Base-by-base conservation (phyloP, 2,329 filamentous ascomycete genomes). In the Nemania sp. region DNA sequence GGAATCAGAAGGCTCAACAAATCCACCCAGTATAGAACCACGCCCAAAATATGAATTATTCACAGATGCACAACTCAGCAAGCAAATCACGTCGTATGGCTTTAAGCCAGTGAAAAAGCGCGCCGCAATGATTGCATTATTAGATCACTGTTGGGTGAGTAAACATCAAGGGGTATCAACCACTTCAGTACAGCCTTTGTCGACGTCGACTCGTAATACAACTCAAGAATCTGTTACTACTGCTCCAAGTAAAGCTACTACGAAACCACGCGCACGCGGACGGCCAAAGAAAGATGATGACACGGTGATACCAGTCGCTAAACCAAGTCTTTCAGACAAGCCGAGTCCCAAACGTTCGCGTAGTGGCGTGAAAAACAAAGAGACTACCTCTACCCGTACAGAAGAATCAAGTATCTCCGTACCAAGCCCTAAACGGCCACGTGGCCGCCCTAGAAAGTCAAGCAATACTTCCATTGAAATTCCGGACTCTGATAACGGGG, bases 31-130 rank as follows among this genome's bases (percentile, higher is more conserved):
- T 47, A 22, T 35, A 52, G 52, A 60, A n/a, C 57, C 62, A 18
- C 79, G 77, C 55, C 91, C 91, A 1, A 85, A 87, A 11, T 94
- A 87, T 68, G 84, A 86, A 47, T 79, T 86, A 0, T 89, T 87
- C 66, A 89, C 89, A 2, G 89, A 91, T 68, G 79, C 83, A 8
- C 87, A 92, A 66, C 80, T 94, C 18, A 81, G 88, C 2, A 87
- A 84, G 64, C 85, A 91, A 73, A 81, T 94, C 52, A 81, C 85
- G 5, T 82, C 83, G 0, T 93, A 89, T 74, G 91, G 90, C 0
- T 94, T 94, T 79, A 94, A 94, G 75, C 82, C 89, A 0, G 82
- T 94, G 32, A 92, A 90, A 76, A 88, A 83, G 63, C 85, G 92
- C 20, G 83, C 86, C 56, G 88, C 88, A 8, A 93, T 93, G 90